Conservation (phyloP, 768 basidiomycete genomes). For the Russula olivacea region DNA sequence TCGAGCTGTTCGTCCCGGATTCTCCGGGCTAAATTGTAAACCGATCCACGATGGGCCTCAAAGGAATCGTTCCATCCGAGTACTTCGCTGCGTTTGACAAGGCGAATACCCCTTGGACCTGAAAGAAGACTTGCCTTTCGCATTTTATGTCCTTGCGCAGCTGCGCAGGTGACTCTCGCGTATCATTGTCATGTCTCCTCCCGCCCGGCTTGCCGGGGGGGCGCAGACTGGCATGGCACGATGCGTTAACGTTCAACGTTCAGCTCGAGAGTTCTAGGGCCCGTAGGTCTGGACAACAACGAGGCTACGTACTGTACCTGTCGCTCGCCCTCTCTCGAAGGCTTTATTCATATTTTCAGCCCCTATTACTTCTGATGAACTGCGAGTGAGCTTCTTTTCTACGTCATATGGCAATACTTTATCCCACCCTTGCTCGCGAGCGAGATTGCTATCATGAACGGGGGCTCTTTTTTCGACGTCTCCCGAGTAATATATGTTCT, state of each 20-base stretch:
- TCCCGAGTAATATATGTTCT: neutral
- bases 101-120: slow-evolving; percentile 1
- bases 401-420: slow-evolving; percentile 6
- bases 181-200: neutral
- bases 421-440: neutral
- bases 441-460: neutral
- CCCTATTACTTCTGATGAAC: neutral
- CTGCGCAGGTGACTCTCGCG: neutral
- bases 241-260: neutral
- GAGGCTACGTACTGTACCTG: slow-evolving; percentile 11
- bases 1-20: neutral
- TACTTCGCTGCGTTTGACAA: slow-evolving; percentile 11
- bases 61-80: slow-evolving; percentile 3
- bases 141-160: neutral
- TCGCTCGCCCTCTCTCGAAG: neutral
- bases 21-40: too few relatives aligned
- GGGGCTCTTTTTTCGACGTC: too few relatives aligned
- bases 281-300: slow-evolving; percentile 5
- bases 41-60: neutral
- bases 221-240: neutral
- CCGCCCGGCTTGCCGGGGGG: neutral
- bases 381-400: slow-evolving; percentile 7
- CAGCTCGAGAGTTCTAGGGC: neutral
- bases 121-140: slow-evolving; percentile 11
- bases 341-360: neutral